Evolutionary conservation across 2,329 filamentous ascomycete genomes (phyloP).

Genomic region (Orbilia javanica): DNA sequence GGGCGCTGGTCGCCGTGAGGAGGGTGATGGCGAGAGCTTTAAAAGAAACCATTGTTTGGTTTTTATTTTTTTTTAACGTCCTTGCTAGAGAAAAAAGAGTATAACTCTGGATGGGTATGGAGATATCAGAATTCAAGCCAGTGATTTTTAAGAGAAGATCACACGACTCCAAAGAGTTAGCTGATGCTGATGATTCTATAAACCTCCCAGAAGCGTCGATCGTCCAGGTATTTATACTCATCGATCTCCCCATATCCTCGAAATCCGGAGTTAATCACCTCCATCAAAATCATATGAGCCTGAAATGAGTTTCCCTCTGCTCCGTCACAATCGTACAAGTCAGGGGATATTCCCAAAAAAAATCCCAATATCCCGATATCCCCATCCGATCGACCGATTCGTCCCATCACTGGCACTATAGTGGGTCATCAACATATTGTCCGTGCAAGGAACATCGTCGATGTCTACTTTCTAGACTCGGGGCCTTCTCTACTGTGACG

Average conservation of each 20-base stretch:
- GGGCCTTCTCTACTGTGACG: background rate
- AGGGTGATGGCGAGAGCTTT: constrained; percentile 21
- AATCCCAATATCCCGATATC: background rate
- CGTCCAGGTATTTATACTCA: constrained; percentile 12
- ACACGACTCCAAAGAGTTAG: background rate
- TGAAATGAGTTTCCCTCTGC: background rate
- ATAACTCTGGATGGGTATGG: too few relatives aligned
- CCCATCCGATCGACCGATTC: background rate
- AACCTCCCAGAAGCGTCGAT: background rate
- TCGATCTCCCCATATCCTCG: background rate
- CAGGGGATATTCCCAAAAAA: too few relatives aligned
- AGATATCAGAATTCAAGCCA: background rate
- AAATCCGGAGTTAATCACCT: background rate
- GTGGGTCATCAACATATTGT: constrained; percentile 3
- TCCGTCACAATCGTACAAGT: background rate
- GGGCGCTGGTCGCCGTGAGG: constrained; percentile 64
- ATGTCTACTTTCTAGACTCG: background rate
- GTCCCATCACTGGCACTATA: too few relatives aligned
- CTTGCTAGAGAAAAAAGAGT: background rate
- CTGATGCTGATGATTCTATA: background rate
- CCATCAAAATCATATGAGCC: constrained; percentile 20
- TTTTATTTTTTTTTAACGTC: background rate
- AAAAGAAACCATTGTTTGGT: constrained; percentile 32
- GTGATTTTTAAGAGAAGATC: background rate
- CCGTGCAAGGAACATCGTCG: constrained; percentile 2